Percentiles rank a stretch among this genome's conserved stretches.
Evolutionary conservation across 2,329 filamentous ascomycete genomes (phyloP).

Genomic region (Paramyrothecium sp.): DNA sequence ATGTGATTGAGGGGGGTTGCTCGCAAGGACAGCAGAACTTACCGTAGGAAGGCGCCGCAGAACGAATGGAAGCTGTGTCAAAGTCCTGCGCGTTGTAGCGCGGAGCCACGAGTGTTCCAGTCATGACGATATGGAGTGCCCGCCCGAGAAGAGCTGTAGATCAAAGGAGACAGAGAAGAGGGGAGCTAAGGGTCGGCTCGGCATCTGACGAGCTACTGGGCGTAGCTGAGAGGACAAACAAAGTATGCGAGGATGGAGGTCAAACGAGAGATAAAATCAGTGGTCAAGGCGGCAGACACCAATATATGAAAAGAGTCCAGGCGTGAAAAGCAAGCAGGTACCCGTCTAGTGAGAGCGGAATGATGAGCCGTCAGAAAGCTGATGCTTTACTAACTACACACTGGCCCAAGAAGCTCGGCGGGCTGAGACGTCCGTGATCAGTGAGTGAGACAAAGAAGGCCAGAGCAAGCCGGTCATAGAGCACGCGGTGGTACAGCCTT

Average conservation of each 20-base stretch:
- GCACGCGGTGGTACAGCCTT: not conserved
- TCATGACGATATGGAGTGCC: constrained; percentile 24
- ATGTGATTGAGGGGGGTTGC: not conserved
- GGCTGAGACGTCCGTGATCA: no score
- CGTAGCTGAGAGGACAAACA: not conserved
- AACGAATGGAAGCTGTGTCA: constrained; percentile 66
- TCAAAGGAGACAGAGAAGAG: constrained; percentile 14
- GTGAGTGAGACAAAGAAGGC: not conserved
- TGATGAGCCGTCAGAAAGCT: no score
- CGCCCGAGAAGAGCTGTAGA: constrained; percentile 9
- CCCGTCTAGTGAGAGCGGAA: not conserved
- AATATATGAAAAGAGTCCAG: not conserved
- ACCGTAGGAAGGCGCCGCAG: constrained; percentile 68
- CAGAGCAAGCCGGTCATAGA: not conserved
- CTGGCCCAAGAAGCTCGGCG: no score
- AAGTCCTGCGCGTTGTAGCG: constrained; percentile 53
- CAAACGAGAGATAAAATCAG: not conserved
- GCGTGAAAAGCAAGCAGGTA: not conserved
- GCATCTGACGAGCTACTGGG: constrained; percentile 17
- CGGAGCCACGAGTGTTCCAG: constrained; percentile 24
- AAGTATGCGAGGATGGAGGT: not conserved
- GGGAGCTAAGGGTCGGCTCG: constrained; percentile 14
- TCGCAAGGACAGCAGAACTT: constrained; percentile 25
- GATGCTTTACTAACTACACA: no score
- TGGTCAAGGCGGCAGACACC: not conserved